These are phyloP conservation scores for Fusarium sp. DNA, from an alignment of 2,329 filamentous ascomycete genomes.

Conservation along the genomic window DNA sequence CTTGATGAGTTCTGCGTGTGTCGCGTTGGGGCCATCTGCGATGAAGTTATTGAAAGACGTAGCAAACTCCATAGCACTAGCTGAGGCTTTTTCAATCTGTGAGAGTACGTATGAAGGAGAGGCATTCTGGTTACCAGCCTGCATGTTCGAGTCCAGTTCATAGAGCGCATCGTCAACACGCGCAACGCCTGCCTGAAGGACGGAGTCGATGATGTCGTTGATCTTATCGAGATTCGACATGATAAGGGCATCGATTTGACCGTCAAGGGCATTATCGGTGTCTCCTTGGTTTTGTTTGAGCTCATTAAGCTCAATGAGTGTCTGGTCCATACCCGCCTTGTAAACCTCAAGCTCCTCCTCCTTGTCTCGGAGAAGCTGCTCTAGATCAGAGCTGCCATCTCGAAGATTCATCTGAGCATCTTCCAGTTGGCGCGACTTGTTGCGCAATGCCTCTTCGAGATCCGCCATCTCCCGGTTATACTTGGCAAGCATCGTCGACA, in stretches of 20 bases:
- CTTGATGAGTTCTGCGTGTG: slow-evolving; percentile 90
- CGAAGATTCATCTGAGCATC: slow-evolving; percentile 81
- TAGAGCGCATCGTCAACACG: slow-evolving; percentile 97
- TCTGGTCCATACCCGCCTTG: slow-evolving; percentile 98
- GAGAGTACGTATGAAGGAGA: slow-evolving; percentile 94
- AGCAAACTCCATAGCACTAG: slow-evolving; percentile 95
- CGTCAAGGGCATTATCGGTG: slow-evolving; percentile 83
- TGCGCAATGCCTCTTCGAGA: slow-evolving; percentile 89
- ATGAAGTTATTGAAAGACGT: slow-evolving; percentile 99
- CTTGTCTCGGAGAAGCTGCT: slow-evolving; percentile 87
- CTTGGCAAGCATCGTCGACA: slow-evolving; percentile 92
- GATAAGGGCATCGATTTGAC: slow-evolving; percentile 90
- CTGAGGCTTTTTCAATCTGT: slow-evolving; percentile 95
- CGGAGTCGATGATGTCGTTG: slow-evolving; percentile 96
- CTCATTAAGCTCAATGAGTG: slow-evolving; percentile 90
- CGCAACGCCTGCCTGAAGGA: slow-evolving; percentile 90
- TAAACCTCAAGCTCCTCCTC: slow-evolving; percentile 98
- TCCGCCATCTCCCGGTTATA: slow-evolving; percentile 98
- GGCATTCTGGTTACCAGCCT: slow-evolving; percentile 97
- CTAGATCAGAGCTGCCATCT: slow-evolving; percentile 86
- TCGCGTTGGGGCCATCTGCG: slow-evolving; percentile 91
- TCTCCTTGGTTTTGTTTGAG: slow-evolving; percentile 79
- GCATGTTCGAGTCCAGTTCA: slow-evolving; percentile 97
- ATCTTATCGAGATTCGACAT: slow-evolving; percentile 90
- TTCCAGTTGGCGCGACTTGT: slow-evolving; percentile 87